Base-by-base conservation (phyloP, 352 stramenopile genomes). In the Globisporangium viniferum region DNA sequence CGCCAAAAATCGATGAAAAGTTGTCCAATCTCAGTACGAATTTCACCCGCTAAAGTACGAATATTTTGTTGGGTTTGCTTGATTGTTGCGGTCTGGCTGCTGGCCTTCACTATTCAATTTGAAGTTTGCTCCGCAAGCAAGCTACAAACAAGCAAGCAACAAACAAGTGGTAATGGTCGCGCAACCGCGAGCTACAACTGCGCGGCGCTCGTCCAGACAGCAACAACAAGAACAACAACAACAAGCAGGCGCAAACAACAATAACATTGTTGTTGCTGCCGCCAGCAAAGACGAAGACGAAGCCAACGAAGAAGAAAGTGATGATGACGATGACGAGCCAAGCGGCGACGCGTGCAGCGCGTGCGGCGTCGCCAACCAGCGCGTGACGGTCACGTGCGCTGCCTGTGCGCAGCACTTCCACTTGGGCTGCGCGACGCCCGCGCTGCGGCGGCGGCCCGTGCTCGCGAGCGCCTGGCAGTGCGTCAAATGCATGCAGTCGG, bases 361-460 rank as follows among this genome's bases (percentile, higher is more conserved):
- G 12, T 93, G 86, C 62, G 31, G 46, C 7, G 54, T 73, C n/a
- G 61, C 67, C 39, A 78, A 74, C 66, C 60, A 77, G 41, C 79
- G 79, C 48, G 79, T 89, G 63, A 72, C 75, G 15, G 66, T 93
- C 22, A 61, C 39, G 20, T 93, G 86, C 62, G 66, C 69, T 1
- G 29, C 18, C 18, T 93, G 86, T 62, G 33, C 64, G 3, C 67
- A 70, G 31, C 44, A 67, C 14, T 90, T 81, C 69, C 86, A 93
- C 44, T 64, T 94, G 68, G 44, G 70, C 14, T 94, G 86, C 67
- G 72, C 82, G n/a, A 60, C 62, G 29, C 86, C 86, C 57, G 74
- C 78, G 46, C 68, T 90, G 48, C 77, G 75, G 54, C 81, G 82
- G 1, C 79, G 80, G 0, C 82, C 83, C 9, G 66, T 64, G 59